Conservation (phyloP, 805 yeast species). For the Wickerhamomyces subpelliculosus region DNA sequence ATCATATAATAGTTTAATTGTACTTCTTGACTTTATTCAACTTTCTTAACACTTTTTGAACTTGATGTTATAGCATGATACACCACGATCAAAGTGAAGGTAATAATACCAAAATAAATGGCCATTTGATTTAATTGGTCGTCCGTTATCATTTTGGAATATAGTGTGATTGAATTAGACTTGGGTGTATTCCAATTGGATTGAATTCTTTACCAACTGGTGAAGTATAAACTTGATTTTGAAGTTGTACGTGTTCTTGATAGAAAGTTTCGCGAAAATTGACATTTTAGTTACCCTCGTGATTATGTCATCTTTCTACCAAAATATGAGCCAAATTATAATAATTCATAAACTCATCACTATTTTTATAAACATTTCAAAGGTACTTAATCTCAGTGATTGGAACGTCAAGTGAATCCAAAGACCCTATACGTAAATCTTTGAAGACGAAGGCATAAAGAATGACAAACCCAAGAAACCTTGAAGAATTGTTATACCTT, state of each 20-base stretch:
- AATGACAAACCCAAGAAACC: constrained; percentile 21
- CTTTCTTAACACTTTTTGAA: constrained; percentile 9
- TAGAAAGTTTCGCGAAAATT: background rate
- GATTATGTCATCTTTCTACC: too few species aligned
- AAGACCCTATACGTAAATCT: too few species aligned
- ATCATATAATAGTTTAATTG: background rate
- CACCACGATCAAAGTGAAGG: constrained; percentile 59
- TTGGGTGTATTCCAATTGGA: background rate
- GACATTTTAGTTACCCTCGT: too few species aligned
- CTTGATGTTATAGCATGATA: constrained; percentile 59
- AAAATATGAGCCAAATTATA: too few species aligned
- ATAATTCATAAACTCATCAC: too few species aligned
- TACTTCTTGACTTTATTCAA: constrained; percentile 10
- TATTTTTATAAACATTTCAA: too few species aligned
- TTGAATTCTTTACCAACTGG: background rate
- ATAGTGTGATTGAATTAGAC: too few species aligned
- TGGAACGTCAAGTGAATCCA: too few species aligned
- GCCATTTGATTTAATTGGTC: constrained; percentile 65
- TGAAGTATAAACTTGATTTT: background rate
- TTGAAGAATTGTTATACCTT: constrained; percentile 41
- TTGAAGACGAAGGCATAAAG: too few species aligned
- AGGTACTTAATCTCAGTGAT: too few species aligned
- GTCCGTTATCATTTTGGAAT: constrained; percentile 63
- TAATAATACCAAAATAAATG: constrained; percentile 58
- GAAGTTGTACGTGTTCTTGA: background rate